phyloP scores from a whole-genome alignment of 306 rosid genomes.

The Acacia confusa region DNA sequence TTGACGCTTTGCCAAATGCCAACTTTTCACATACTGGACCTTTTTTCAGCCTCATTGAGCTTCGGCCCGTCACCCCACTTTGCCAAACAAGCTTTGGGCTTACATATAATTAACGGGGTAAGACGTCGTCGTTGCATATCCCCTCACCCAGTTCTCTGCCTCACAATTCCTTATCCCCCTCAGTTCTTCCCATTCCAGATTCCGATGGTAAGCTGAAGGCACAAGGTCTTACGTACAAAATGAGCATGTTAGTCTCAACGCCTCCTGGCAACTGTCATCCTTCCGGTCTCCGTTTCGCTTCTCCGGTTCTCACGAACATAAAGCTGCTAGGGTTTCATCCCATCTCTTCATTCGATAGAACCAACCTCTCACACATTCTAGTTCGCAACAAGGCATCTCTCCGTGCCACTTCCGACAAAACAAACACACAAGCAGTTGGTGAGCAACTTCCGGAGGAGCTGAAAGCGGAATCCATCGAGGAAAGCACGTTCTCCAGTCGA shows the following conservation, averaged over 20 bases:
- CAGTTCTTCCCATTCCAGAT: background rate
- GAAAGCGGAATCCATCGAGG: conserved; percentile 31
- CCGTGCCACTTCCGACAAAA: conserved; percentile 64
- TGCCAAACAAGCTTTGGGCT: too few species aligned
- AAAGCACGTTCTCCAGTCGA: conserved; percentile 20
- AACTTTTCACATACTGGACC: too few species aligned
- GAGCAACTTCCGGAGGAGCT: conserved; percentile 29
- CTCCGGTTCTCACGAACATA: background rate
- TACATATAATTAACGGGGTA: background rate
- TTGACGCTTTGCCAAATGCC: too few species aligned
- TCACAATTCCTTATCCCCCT: conserved; percentile 22
- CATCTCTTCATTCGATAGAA: background rate
- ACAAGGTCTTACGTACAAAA: background rate
- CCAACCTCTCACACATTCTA: background rate
- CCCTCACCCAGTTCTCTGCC: background rate
- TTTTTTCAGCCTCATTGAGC: too few species aligned
- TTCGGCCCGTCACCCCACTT: too few species aligned
- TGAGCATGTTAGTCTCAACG: conserved; percentile 48
- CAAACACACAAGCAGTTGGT: conserved; percentile 38
- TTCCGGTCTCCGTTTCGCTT: conserved; percentile 24
- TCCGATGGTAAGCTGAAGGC: background rate
- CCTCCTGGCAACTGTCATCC: conserved; percentile 37
- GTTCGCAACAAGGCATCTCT: conserved; percentile 38
- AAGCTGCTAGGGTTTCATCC: background rate
- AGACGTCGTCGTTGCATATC: background rate